Conservation (phyloP, 116 monocot genomes). For the Zostera marina region DNA sequence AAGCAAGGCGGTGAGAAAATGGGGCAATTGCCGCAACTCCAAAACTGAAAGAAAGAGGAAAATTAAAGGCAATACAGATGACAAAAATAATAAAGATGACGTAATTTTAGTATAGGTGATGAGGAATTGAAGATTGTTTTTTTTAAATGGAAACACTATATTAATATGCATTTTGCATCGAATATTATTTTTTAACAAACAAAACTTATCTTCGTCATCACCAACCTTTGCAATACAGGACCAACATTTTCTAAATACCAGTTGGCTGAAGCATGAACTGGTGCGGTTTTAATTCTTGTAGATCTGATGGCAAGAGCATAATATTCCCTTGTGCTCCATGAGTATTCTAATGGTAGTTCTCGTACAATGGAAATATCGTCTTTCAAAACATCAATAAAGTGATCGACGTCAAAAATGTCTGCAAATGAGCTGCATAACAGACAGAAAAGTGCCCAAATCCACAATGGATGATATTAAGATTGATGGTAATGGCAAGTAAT, state of each 20-base stretch:
- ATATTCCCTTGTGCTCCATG: slow-evolving; percentile 94
- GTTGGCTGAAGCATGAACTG: slow-evolving; percentile 71
- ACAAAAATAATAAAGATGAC: neutral
- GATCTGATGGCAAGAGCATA: slow-evolving; percentile 66
- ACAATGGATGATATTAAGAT: neutral
- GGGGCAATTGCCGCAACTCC: slow-evolving; percentile 81
- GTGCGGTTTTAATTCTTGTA: slow-evolving; percentile 86
- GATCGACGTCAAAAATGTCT: slow-evolving; percentile 84
- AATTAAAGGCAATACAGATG: neutral
- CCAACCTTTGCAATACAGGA: slow-evolving; percentile 79
- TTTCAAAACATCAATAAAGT: slow-evolving; percentile 67
- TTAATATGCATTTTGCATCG: no score
- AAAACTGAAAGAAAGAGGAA: slow-evolving; percentile 32
- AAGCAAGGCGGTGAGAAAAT: slow-evolving; percentile 79
- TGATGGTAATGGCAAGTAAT: neutral
- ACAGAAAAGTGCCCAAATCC: neutral
- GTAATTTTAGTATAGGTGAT: neutral
- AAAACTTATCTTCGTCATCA: neutral
- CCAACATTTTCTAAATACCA: slow-evolving; percentile 87
- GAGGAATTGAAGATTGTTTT: neutral
- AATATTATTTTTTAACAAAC: neutral
- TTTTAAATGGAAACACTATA: neutral
- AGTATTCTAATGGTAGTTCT: slow-evolving; percentile 55
- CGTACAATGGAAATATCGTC: slow-evolving; percentile 56
- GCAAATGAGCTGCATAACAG: slow-evolving; percentile 50